These are phyloP conservation scores for Pseudocercospora vitis DNA, from an alignment of 2,329 filamentous ascomycete species.

Conservation along the genomic window DNA sequence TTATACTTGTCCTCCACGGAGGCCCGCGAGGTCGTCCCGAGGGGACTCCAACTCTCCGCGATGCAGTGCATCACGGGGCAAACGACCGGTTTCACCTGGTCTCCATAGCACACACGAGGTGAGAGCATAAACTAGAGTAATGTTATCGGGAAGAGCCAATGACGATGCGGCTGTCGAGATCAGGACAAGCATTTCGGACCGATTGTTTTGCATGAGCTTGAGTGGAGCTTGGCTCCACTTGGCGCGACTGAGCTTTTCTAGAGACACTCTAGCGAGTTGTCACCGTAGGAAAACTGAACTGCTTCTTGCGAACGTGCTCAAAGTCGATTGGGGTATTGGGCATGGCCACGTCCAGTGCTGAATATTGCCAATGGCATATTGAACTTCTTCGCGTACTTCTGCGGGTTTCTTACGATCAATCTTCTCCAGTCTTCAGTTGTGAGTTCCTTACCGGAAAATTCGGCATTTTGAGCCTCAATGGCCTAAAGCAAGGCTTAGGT, in stretches of 20 bases:
- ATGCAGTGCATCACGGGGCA: not conserved
- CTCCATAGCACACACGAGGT: constrained; percentile 10
- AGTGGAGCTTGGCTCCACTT: constrained; percentile 15
- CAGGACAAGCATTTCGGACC: constrained; percentile 18
- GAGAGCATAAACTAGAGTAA: no score
- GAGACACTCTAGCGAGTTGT: constrained; percentile 14
- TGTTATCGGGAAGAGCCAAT: constrained; percentile 14
- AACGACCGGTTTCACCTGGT: constrained; percentile 13
- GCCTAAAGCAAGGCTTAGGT: constrained; percentile 2
- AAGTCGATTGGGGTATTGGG: no score
- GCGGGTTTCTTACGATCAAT: no score
- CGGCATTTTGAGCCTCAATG: constrained; percentile 10
- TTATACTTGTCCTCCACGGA: constrained; percentile 2
- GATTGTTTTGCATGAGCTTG: constrained; percentile 15
- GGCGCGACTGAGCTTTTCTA: constrained; percentile 5
- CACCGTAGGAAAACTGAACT: no score
- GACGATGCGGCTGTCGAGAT: constrained; percentile 12
- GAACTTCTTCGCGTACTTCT: no score
- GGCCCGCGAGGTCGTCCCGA: not conserved
- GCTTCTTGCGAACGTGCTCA: no score
- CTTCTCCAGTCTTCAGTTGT: no score
- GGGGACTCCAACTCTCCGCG: constrained; percentile 12
- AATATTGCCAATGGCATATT: no score
- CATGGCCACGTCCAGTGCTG: no score
- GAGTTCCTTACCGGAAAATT: not conserved